Base-by-base conservation (phyloP, 2,329 filamentous ascomycete species). In the Teratosphaeria epicoccoides region DNA sequence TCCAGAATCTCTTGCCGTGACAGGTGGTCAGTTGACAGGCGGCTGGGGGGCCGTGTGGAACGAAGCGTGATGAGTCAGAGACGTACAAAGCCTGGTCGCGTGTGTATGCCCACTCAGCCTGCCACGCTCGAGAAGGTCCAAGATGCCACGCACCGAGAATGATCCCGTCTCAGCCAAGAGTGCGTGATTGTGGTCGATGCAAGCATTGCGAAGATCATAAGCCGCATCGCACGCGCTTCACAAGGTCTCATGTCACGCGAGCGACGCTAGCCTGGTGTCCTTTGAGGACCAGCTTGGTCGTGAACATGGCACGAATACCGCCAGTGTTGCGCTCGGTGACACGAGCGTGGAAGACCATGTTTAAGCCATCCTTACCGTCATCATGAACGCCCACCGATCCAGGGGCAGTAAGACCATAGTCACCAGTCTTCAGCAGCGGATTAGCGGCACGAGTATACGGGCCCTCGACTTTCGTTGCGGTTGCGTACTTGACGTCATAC, bases 401-500 rank as follows among this genome's bases (percentile, higher is more conserved):
- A 1, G 66, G 66, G 3, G 65, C 63, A n/a, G 57, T 51, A 3
- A 68, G 53, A n/a, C 57, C 59, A 50, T 52, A 67, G 40, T 60
- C 57, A 11, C 63, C 63, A 2, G 65, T 64, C 51, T 55, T 45
- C 12, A 68, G 55, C 26, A 68, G 49, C 7, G 61, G 53, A 2
- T 45, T 37, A 1, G 47, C 17, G 2, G 60, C 63, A 7, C 66
- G 59, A 6, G 49, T 55, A 40, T 68, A 69, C 0, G 66, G 66
- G 0, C 66, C 66, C 0, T 43, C 53, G 52, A 69, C 53, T 14
- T 53, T 55, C 12, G 49, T 46, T 0, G 63, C 56, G 9, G 59
- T 62, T 3, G 66, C 66, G 52, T 69, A 69, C 17, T 64, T 64
- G 47, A 68, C 55, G 25, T 64, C 58, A 55, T 69, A 69, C 5